Evolutionary conservation across 768 basidiomycete species (phyloP), one percentile per base, ranked within the genome.

Genomic region (Pisolithus marmoratus): DNA sequence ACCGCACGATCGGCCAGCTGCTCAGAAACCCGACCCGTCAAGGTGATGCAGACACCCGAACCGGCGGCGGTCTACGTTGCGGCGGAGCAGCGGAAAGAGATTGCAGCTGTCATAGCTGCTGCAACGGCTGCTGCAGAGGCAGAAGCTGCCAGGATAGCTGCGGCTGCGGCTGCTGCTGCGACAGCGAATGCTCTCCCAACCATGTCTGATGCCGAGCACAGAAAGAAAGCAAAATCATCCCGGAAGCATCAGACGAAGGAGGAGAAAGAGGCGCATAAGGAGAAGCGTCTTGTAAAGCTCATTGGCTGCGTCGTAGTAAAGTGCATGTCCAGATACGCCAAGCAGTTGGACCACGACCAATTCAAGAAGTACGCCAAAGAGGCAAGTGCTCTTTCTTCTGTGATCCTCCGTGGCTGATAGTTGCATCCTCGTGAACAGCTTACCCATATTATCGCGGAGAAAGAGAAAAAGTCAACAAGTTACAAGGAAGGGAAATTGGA

Each of bases 301-400:
- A 82, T 98, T 17, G 89, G 92, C 7, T 83, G 84, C 2, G 83
- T 95, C 6, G 95, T 99, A 38, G 95, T 99, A 37, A 87, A 84
- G 68, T 84, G 77, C 52, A 94, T 98, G 93, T 88, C 85, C 52
- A 96, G 94, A 72, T 85, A 97, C 63, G 76, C 83, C 47, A 76
- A 83, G 49, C 71, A 83, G 42, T 78, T 96, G 66, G 80, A 83
- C 50, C 79, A 80, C 46, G 93, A 96, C 7, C 66, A 75, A 49
- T 97, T 98, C 80, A 99, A 99, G 77, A 85, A 85, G 64, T 84
- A 96, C 63, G 96, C 96, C 2, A 92, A 93, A 65, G 92, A 97
- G 81, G 95, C 92, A 55, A 54, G 79, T 63, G 11, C n/a, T 3
- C 47, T 38, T n/a, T 50, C 31, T 36, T 46, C 50, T 41, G 22